Evolutionary conservation across 352 stramenopile genomes (phyloP).

Genomic region (Pythium brassicae): DNA sequence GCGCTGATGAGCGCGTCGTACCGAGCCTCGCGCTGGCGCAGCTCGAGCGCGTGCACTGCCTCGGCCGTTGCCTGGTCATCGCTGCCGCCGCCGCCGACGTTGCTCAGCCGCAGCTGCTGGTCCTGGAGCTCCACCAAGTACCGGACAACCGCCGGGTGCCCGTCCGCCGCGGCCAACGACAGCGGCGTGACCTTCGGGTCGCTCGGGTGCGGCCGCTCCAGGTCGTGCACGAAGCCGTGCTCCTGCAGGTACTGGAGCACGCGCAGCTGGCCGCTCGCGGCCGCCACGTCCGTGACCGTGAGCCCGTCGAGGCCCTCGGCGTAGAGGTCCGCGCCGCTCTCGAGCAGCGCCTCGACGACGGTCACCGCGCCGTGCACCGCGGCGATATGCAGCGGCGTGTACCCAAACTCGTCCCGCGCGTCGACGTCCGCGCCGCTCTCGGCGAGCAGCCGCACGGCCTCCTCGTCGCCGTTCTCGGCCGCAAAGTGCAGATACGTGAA

Average conservation of each 20-base stretch:
- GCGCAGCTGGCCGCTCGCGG: constrained; percentile 15
- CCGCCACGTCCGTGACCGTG: constrained; percentile 14
- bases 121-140: constrained; percentile 13
- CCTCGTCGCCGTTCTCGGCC: constrained; percentile 24
- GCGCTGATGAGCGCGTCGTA: constrained; percentile 13
- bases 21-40: not conserved
- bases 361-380: constrained; percentile 16
- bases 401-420: constrained; percentile 13
- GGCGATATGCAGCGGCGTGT: constrained; percentile 25
- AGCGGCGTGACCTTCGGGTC: constrained; percentile 13
- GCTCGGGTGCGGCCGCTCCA: constrained; percentile 8
- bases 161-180: constrained; percentile 7
- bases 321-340: constrained; percentile 18
- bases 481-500: constrained; percentile 25
- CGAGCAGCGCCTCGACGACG: constrained; percentile 15
- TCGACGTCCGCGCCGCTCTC: constrained; percentile 19
- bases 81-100: not conserved
- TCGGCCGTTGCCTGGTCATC: not conserved
- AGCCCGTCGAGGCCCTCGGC: constrained; percentile 4
- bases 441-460: constrained; percentile 17
- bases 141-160: constrained; percentile 7
- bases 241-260: constrained; percentile 14
- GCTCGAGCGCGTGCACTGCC: not conserved
- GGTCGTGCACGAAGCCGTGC: constrained; percentile 15
- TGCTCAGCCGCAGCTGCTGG: constrained; percentile 4